phyloP scores from a whole-genome alignment of 179 eudicot species.

The Beta corolliflora region DNA sequence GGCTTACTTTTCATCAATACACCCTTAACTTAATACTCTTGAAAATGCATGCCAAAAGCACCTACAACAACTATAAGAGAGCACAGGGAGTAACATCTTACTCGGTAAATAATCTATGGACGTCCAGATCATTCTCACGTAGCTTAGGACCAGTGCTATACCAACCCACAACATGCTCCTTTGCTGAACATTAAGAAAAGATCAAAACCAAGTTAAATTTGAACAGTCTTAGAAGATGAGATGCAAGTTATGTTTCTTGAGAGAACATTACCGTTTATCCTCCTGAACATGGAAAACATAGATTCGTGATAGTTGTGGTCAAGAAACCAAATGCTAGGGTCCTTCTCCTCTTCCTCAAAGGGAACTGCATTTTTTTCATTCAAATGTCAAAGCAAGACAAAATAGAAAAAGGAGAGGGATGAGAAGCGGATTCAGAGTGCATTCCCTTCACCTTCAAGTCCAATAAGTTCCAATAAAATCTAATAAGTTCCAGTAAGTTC shows the following conservation, averaged over 20 bases:
- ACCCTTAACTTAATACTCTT: no score
- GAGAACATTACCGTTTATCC: slow-evolving; percentile 70
- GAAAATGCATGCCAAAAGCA: no score
- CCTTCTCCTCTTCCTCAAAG: slow-evolving; percentile 97
- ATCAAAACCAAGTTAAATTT: background rate
- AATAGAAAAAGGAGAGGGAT: background rate
- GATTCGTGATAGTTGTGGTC: slow-evolving; percentile 96
- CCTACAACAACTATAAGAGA: no score
- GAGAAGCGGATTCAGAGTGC: no score
- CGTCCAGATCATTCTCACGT: slow-evolving; percentile 81
- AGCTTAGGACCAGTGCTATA: slow-evolving; percentile 98
- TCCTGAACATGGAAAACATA: slow-evolving; percentile 91
- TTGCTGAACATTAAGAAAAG: slow-evolving; percentile 53
- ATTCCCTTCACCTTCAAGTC: no score
- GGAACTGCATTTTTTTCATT: slow-evolving; percentile 56
- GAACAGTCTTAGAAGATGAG: background rate
- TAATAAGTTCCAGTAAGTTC: no score
- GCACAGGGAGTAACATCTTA: slow-evolving; percentile 37
- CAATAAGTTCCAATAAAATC: no score
- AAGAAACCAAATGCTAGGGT: slow-evolving; percentile 95
- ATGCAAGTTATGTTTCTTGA: background rate
- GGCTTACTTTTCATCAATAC: no score
- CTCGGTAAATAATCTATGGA: slow-evolving; percentile 84
- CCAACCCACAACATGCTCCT: slow-evolving; percentile 99
- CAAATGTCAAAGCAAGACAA: background rate